phyloP scores from a whole-genome alignment of 2,329 filamentous ascomycete genomes.

The Aspergillus spinulosporus region DNA sequence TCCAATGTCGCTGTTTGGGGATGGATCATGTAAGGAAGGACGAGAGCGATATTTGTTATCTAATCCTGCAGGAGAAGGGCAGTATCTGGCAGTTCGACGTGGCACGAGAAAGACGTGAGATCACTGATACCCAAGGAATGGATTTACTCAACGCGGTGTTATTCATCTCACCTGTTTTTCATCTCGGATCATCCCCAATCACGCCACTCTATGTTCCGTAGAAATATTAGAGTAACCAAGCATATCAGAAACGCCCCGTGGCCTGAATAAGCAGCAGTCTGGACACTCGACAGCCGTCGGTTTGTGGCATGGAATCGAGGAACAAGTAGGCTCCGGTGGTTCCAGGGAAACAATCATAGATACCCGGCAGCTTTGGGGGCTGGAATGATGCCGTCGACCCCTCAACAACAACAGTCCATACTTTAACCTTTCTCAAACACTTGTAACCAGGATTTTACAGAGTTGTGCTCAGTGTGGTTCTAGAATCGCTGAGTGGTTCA shows the following conservation, averaged over 20 bases:
- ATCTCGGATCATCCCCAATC: neutral
- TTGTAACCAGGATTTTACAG: neutral
- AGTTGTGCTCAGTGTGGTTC: constrained; percentile 13
- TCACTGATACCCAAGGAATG: constrained; percentile 18
- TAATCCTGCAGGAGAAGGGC: constrained; percentile 2
- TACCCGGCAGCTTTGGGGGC: neutral
- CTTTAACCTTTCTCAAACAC: neutral
- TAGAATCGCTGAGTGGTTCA: constrained; percentile 28
- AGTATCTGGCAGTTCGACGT: constrained; percentile 4
- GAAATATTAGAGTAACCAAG: neutral
- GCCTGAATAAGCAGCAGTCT: neutral
- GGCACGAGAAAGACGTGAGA: constrained; percentile 9
- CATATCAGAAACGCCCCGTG: neutral
- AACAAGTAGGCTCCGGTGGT: constrained; percentile 1
- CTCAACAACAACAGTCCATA: neutral
- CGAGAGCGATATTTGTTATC: constrained; percentile 9
- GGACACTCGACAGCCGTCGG: neutral
- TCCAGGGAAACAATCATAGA: constrained; percentile 4
- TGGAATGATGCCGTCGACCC: constrained; percentile 1
- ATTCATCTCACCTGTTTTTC: neutral
- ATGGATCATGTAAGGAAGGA: neutral
- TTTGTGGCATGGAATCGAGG: neutral
- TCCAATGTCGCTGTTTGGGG: neutral
- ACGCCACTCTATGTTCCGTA: constrained; percentile 9
- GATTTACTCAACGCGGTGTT: constrained; percentile 2